Evolutionary conservation across 2,329 filamentous ascomycete species (phyloP).

Genomic region (Colletotrichum sidae): DNA sequence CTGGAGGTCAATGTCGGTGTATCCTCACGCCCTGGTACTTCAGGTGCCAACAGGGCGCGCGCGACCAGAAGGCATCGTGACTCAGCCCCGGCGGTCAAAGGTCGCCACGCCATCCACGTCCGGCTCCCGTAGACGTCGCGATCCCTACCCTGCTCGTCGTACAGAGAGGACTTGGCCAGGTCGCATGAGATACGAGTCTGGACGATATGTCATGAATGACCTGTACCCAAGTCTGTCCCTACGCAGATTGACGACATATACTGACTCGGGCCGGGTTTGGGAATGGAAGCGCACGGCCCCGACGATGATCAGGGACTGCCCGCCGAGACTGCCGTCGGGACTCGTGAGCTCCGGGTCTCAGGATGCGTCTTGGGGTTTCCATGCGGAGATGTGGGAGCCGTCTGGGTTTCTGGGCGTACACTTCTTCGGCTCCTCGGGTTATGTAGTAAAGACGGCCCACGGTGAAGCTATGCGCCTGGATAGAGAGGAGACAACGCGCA

Average conservation of each 20-base stretch:
- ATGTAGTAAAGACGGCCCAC: too few relatives aligned
- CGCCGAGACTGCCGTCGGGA: slow-evolving; percentile 20
- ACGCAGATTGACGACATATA: background rate
- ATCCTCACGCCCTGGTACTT: background rate
- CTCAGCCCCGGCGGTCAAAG: background rate
- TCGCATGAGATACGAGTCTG: too few relatives aligned
- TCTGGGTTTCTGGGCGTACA: slow-evolving; percentile 1
- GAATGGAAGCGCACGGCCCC: slow-evolving; percentile 22
- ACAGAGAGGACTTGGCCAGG: background rate
- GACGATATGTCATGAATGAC: background rate
- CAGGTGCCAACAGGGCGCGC: background rate
- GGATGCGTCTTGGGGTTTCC: slow-evolving; percentile 26
- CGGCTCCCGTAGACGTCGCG: slow-evolving; percentile 7
- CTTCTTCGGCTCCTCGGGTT: background rate
- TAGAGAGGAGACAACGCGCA: background rate
- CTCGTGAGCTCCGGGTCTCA: slow-evolving; percentile 34
- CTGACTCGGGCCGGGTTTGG: slow-evolving; percentile 34
- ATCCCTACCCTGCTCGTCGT: too few relatives aligned
- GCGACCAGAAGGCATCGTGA: background rate
- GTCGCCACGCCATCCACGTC: background rate
- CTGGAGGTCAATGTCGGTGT: background rate
- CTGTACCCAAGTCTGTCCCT: background rate
- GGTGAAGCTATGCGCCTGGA: too few relatives aligned
- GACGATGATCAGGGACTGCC: slow-evolving; percentile 20
- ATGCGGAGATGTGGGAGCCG: background rate